Conservation (phyloP, 108 stramenopile species). For the Fistulifera solaris region DNA sequence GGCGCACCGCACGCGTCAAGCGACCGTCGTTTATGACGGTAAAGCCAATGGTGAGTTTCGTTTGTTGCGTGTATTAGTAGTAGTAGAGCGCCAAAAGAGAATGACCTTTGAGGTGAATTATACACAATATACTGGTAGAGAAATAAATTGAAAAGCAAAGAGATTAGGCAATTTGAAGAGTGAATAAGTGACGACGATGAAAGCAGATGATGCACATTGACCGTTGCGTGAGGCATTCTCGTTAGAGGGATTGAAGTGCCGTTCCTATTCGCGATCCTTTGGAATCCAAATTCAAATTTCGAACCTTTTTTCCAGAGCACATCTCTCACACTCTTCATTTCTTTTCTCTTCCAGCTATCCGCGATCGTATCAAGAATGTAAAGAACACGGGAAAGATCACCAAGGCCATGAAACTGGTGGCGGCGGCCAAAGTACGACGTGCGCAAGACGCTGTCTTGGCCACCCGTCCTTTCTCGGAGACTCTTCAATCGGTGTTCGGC, state of each 20-base stretch:
- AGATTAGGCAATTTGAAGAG: no score
- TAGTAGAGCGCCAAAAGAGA: not conserved
- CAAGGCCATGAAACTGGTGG: conserved; percentile 97
- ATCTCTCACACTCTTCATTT: not conserved
- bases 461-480: conserved; percentile 94
- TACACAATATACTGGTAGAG: no score
- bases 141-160: no score
- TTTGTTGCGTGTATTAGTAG: not conserved
- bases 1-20: conserved; percentile 56
- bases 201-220: no score
- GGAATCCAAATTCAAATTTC: no score
- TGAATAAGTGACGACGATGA: no score
- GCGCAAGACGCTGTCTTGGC: conserved; percentile 94
- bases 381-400: conserved; percentile 92
- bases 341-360: conserved; percentile 48
- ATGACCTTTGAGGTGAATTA: no score
- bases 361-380: conserved; percentile 84
- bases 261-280: no score
- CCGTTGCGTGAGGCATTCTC: no score
- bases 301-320: no score
- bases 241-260: no score
- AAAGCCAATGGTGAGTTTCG: conserved; percentile 76
- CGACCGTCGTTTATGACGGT: conserved; percentile 87
- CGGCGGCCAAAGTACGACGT: conserved; percentile 94
- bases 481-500: conserved; percentile 90